Conservation (phyloP, 805 yeast species). For the Candida boleticola region DNA sequence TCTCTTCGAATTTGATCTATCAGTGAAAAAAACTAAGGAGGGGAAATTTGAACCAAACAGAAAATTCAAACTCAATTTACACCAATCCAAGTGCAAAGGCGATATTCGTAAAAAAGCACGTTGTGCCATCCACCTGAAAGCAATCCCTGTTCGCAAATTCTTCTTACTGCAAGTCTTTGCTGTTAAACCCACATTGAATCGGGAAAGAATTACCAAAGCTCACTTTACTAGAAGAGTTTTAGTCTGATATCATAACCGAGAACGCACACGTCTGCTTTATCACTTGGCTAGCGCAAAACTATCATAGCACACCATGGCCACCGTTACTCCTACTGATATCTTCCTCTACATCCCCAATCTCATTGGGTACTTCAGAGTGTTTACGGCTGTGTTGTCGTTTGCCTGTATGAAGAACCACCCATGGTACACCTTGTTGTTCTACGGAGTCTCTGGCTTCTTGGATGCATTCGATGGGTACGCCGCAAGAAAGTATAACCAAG, state of each 20-base stretch:
- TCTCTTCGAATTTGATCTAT: background rate
- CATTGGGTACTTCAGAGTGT: slow-evolving; percentile 84
- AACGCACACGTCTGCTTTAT: no score
- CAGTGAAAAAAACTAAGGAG: background rate
- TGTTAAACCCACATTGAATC: no score
- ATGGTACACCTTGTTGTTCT: slow-evolving; percentile 67
- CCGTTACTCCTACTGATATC: slow-evolving; percentile 40
- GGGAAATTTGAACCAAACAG: background rate
- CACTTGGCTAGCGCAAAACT: no score
- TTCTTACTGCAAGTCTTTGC: no score
- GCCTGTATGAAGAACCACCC: slow-evolving; percentile 84
- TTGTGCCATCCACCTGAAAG: no score
- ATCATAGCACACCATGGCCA: no score
- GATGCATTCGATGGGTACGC: slow-evolving; percentile 98
- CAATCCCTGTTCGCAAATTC: no score
- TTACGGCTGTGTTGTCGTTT: slow-evolving; percentile 78
- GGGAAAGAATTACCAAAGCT: no score
- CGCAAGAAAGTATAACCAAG: slow-evolving; percentile 85
- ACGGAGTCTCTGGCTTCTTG: slow-evolving; percentile 83
- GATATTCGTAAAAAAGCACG: no score
- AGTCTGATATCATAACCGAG: no score
- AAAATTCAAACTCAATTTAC: background rate
- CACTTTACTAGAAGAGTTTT: no score
- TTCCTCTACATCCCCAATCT: slow-evolving; percentile 84
- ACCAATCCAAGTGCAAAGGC: no score